A percentile compares a stretch with the other conserved stretches of the same genome.
phyloP scores from a whole-genome alignment of 345 rosid genomes.

The Eucalyptus caleyi region DNA sequence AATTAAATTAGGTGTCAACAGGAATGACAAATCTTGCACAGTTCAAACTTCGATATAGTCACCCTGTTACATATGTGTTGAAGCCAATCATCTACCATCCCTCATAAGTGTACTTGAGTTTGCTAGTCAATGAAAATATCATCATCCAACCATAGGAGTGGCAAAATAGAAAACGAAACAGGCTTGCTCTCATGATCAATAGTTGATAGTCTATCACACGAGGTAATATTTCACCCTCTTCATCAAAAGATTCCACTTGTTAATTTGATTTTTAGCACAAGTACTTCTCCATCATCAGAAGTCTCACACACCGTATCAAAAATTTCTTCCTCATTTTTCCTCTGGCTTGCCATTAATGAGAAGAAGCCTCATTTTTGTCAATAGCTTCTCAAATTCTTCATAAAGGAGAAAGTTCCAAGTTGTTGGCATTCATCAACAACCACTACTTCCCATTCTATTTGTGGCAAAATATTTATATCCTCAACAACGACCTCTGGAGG shows the following conservation, averaged over 20 bases:
- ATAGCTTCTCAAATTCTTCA: slow-evolving; percentile 21
- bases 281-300: slow-evolving; percentile 50
- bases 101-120: slow-evolving; percentile 11
- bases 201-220: background rate
- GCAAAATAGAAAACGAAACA: slow-evolving; percentile 19
- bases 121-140: background rate
- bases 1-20: too few species aligned
- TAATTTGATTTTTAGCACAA: slow-evolving; percentile 12
- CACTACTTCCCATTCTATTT: slow-evolving; percentile 32
- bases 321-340: slow-evolving; percentile 10
- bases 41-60: slow-evolving; percentile 29
- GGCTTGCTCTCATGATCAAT: slow-evolving; percentile 9
- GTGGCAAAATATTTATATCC: slow-evolving; percentile 21
- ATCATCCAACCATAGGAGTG: slow-evolving; percentile 13
- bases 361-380: slow-evolving; percentile 25
- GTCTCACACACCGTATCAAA: slow-evolving; percentile 55
- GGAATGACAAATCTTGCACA: slow-evolving; percentile 10
- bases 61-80: slow-evolving; percentile 16
- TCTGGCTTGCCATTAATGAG: slow-evolving; percentile 27
- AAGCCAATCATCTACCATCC: slow-evolving; percentile 20
- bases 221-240: background rate
- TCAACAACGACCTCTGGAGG: slow-evolving; percentile 24
- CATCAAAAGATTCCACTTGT: background rate
- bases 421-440: slow-evolving; percentile 27
- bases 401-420: slow-evolving; percentile 1